Percentiles rank a stretch among this genome's conserved stretches.
These are phyloP conservation scores for Thraustochytrium sp. DNA, from an alignment of 352 stramenopile species.

Conservation along the genomic window DNA sequence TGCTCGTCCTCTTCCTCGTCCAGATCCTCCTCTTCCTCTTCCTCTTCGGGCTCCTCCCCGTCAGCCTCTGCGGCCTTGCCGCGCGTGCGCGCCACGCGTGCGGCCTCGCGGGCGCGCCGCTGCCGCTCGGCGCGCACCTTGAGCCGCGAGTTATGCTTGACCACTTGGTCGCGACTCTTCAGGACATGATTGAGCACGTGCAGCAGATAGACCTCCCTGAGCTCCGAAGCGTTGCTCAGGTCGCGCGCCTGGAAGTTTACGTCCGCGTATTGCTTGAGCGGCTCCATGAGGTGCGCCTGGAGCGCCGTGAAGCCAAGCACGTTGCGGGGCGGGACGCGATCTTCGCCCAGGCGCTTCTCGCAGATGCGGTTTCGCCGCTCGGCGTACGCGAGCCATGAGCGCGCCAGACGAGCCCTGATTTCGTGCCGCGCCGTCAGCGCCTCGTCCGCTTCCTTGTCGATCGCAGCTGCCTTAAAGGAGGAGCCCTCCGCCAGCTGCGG, in stretches of 20 bases:
- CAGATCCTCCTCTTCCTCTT: slow-evolving; percentile 2
- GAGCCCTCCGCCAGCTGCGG: neutral
- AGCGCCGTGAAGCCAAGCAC: slow-evolving; percentile 2
- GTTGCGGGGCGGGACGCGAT: neutral
- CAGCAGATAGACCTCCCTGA: slow-evolving; percentile 47
- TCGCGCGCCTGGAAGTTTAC: neutral
- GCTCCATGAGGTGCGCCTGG: neutral
- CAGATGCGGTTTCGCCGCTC: neutral
- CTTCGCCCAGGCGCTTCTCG: neutral
- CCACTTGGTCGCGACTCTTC: slow-evolving; percentile 53
- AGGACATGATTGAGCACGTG: slow-evolving; percentile 65
- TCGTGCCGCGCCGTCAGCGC: neutral
- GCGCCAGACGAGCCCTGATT: neutral
- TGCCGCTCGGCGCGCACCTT: slow-evolving; percentile 51
- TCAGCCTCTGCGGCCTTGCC: neutral
- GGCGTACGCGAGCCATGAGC: slow-evolving; percentile 21
- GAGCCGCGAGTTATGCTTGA: slow-evolving; percentile 53
- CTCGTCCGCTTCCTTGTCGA: neutral
- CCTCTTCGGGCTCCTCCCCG: neutral
- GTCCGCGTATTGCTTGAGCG: neutral
- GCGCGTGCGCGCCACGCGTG: neutral
- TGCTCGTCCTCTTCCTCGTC: slow-evolving; percentile 44
- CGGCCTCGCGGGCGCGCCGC: slow-evolving; percentile 6
- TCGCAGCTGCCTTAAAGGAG: neutral
- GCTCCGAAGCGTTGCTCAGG: slow-evolving; percentile 30